Evolutionary conservation across 495 filamentous ascomycete species (phyloP).

Genomic region (Acidiella bohemica): DNA sequence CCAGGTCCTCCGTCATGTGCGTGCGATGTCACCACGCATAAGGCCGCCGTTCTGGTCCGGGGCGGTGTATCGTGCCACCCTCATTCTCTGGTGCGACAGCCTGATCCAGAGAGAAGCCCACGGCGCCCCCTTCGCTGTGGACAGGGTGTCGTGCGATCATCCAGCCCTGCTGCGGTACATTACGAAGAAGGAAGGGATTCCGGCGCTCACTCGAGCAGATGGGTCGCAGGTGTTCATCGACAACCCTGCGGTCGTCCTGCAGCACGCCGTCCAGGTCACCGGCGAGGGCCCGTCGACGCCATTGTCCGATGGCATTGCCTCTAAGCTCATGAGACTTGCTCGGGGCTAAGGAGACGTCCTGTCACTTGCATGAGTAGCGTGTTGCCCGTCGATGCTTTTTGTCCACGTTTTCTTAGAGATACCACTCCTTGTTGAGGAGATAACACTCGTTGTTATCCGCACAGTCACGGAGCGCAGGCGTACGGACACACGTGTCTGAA

Average conservation of each 20-base stretch:
- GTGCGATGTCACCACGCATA: conserved; percentile 27
- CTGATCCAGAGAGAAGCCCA: conserved; percentile 24
- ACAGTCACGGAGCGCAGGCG: too few species aligned
- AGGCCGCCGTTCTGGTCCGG: conserved; percentile 33
- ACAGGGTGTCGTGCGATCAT: conserved; percentile 27
- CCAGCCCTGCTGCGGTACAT: conserved; percentile 28
- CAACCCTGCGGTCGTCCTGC: conserved; percentile 23
- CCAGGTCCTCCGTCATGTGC: conserved; percentile 41
- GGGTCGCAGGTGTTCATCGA: conserved; percentile 26
- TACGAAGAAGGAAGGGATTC: conserved; percentile 28
- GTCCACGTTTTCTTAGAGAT: too few species aligned
- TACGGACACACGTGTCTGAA: too few species aligned
- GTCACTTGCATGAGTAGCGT: too few species aligned
- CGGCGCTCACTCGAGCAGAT: conserved; percentile 27
- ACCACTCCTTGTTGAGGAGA: too few species aligned
- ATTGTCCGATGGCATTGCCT: conserved; percentile 30
- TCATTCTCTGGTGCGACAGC: conserved; percentile 30
- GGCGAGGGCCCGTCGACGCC: conserved; percentile 29
- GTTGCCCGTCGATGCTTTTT: too few species aligned
- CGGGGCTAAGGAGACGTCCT: conserved; percentile 12
- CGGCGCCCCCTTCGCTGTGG: conserved; percentile 25
- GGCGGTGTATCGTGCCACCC: conserved; percentile 29
- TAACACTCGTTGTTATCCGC: too few species aligned
- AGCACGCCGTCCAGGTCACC: conserved; percentile 31
- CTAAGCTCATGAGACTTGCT: conserved; percentile 27